Conservation (phyloP, 2,329 filamentous ascomycete species). For the Fusarium sp. region DNA sequence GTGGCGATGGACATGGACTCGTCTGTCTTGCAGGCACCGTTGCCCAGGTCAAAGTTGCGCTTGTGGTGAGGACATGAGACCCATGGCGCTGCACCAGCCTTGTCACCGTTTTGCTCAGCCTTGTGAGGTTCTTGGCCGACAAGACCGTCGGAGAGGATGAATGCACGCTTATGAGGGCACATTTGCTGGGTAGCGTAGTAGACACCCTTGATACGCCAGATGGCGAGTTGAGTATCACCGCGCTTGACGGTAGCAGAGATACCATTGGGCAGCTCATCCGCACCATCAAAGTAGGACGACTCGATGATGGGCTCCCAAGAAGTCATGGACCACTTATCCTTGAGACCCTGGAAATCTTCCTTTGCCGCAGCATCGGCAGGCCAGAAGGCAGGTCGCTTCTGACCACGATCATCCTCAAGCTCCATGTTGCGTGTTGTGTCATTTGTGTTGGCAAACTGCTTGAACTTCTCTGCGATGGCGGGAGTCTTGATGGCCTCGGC, state of each 20-base stretch:
- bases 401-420: conserved; percentile 76
- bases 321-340: conserved; percentile 68
- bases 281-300: conserved; percentile 73
- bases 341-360: conserved; percentile 77
- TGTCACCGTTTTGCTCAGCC: conserved; percentile 41
- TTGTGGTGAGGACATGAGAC: conserved; percentile 91
- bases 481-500: conserved; percentile 81
- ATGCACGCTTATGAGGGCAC: conserved; percentile 92
- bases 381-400: conserved; percentile 82
- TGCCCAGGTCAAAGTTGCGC: conserved; percentile 83
- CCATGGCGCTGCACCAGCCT: conserved; percentile 66
- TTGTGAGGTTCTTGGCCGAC: conserved; percentile 72
- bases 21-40: conserved; percentile 81
- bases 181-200: conserved; percentile 93
- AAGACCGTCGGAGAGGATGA: conserved; percentile 87
- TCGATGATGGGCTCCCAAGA: conserved; percentile 85
- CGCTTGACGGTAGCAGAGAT: conserved; percentile 83
- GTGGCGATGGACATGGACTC: conserved; percentile 81
- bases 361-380: conserved; percentile 71
- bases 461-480: conserved; percentile 75
- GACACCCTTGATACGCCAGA: conserved; percentile 84
- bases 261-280: conserved; percentile 74
- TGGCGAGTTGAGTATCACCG: conserved; percentile 87
- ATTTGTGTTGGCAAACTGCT: conserved; percentile 84
- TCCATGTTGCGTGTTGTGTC: conserved; percentile 79